A percentile compares a stretch with the other conserved stretches of the same genome.
Evolutionary conservation across 345 rosid genomes (phyloP).

Genomic region (Eucalyptus cladocalyx): DNA sequence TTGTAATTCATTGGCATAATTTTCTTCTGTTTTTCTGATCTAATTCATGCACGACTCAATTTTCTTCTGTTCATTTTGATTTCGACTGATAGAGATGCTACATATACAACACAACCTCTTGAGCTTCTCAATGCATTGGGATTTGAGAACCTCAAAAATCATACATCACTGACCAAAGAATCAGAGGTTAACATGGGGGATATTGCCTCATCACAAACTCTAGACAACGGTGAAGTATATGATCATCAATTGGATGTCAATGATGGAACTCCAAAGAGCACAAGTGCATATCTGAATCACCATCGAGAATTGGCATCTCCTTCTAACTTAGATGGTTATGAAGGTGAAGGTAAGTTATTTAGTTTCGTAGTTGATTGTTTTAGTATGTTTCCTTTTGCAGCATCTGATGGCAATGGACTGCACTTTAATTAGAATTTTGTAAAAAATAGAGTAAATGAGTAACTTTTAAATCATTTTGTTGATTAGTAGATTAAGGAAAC

Average conservation of each 20-base stretch:
- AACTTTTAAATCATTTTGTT: background rate
- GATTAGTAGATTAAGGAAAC: background rate
- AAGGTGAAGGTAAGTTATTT: conserved; percentile 27
- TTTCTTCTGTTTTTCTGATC: background rate
- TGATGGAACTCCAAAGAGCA: conserved; percentile 17
- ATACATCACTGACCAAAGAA: conserved; percentile 20
- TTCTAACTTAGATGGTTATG: conserved; percentile 43
- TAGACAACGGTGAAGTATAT: conserved; percentile 12
- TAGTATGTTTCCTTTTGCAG: background rate
- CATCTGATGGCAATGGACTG: background rate
- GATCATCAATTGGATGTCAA: conserved; percentile 12
- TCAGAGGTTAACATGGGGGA: conserved; percentile 24
- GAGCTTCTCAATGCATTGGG: conserved; percentile 82
- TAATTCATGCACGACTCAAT: background rate
- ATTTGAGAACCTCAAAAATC: conserved; percentile 36
- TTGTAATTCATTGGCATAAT: background rate
- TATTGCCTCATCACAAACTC: background rate
- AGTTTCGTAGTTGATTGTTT: background rate
- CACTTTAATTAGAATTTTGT: background rate
- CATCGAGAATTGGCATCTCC: conserved; percentile 20
- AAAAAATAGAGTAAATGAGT: background rate
- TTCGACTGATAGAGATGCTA: conserved; percentile 59
- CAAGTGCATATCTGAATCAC: conserved; percentile 4
- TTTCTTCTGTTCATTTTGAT: background rate
- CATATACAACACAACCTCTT: conserved; percentile 94